Evolutionary conservation across 2,329 filamentous ascomycete genomes (phyloP), one percentile per base, ranked within the genome.

Genomic region (Fusarium ramigenum): DNA sequence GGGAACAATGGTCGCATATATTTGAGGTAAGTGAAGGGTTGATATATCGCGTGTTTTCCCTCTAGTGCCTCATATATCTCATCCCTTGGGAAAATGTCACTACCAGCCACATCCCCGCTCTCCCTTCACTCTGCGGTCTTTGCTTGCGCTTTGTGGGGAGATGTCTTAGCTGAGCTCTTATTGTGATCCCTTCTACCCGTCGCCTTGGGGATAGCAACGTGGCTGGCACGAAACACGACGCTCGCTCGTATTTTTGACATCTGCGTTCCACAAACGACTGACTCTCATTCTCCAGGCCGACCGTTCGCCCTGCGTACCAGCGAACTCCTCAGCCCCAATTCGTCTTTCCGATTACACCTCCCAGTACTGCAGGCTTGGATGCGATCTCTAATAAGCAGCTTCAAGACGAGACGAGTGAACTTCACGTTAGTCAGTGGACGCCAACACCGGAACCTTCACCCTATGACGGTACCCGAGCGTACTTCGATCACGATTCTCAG

Each of bases 1-100:
- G 93, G 93, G 30, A 93, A 94, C 79, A 94, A 95, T 82, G 93
- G 93, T 43, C 91, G 91, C 79, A 93, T 96, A 81, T 96, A 94
- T 82, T 81, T 96, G 75, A 93, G 92, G 92, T 95, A 90, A 60
- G 64, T 69, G 42, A 57, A 39, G 54, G 44, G 40, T 34, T 68
- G 47, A 56, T 37, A 47, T 37, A 59, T 59, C 53, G 40, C 40
- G 39, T 65, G 56, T 39, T 69, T 69, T 59, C 53, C 53, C 47
- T 58, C 23, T 62, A 61, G 57, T 58, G 58, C 69, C 60, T 60
- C 50, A 56, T 44, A 8, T 30, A 25, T 28, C 43, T 60, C 46
- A 65, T 57, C 69, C 59, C 60, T 68, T 49, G 57, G 44, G 67
- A 63, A 67, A 68, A 68, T 70, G 65, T 60, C 50, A 42, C 53